phyloP scores from a whole-genome alignment of 305 asterid species.

The Fraxinus angustifolia region DNA sequence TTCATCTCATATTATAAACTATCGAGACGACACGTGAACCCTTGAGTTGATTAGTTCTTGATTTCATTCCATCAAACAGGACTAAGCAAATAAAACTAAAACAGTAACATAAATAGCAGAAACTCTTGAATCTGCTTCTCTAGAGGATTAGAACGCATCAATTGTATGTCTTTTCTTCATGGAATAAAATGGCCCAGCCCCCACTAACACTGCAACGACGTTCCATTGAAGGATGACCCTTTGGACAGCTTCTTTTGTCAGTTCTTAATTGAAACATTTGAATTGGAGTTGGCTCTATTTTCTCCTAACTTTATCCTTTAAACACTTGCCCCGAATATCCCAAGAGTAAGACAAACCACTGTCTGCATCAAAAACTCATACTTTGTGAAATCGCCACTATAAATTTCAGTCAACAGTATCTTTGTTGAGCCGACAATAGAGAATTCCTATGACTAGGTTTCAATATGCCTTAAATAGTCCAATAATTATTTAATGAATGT shows the following conservation, averaged over 20 bases:
- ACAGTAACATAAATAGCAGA: too few species aligned
- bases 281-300: not conserved
- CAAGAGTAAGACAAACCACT: not conserved
- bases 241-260: constrained; percentile 29
- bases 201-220: not conserved
- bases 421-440: not conserved
- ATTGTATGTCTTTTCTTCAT: not conserved
- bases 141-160: not conserved
- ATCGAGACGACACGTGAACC: not conserved
- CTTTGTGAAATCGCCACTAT: constrained; percentile 15
- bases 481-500: too few species aligned
- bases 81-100: not conserved
- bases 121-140: not conserved
- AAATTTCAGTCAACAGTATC: constrained; percentile 16
- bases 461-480: not conserved
- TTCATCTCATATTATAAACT: not conserved
- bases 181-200: not conserved
- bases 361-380: constrained; percentile 14
- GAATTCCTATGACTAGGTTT: not conserved
- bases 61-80: too few species aligned
- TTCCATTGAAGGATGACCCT: not conserved
- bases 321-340: too few species aligned
- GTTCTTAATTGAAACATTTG: not conserved
- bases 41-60: not conserved
- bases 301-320: not conserved